A percentile compares a stretch with the other conserved stretches of the same genome.
phyloP scores from a whole-genome alignment of 2,329 filamentous ascomycete genomes.

The Aspergillus sp. region DNA sequence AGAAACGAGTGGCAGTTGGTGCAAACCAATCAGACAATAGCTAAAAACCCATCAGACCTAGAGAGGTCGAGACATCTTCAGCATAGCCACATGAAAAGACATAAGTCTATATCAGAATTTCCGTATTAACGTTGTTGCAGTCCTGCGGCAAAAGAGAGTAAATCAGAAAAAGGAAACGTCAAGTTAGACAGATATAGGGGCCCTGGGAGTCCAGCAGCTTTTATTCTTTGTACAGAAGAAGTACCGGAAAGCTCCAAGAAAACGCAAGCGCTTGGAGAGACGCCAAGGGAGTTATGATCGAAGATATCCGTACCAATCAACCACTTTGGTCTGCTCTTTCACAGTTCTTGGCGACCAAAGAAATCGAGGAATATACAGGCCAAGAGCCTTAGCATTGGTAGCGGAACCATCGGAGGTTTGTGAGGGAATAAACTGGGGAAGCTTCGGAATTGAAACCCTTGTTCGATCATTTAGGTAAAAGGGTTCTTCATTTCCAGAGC shows the following conservation, averaged over 20 bases:
- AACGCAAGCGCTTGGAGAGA: background rate
- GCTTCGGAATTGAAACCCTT: background rate
- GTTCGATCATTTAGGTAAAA: background rate
- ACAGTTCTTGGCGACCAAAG: background rate
- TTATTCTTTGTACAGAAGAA: background rate
- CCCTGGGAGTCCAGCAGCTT: background rate
- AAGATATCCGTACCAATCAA: background rate
- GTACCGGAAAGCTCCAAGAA: background rate
- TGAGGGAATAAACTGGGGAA: background rate
- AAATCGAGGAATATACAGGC: background rate
- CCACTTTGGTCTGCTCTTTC: background rate
- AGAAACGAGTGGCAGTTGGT: background rate
- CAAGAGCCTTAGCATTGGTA: conserved; percentile 3
- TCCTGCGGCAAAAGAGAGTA: background rate
- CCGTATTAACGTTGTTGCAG: background rate
- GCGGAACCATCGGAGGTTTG: conserved; percentile 3
- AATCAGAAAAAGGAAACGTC: background rate
- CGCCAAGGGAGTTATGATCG: background rate
- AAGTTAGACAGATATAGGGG: background rate
- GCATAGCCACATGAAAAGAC: background rate
- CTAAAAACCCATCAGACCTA: background rate
- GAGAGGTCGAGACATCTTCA: background rate
- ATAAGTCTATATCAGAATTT: background rate
- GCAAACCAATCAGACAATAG: background rate
- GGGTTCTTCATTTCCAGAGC: no score